These are phyloP conservation scores for Penicillium sclerotigenum DNA, from an alignment of 2,329 filamentous ascomycete genomes.

Conservation along the genomic window DNA sequence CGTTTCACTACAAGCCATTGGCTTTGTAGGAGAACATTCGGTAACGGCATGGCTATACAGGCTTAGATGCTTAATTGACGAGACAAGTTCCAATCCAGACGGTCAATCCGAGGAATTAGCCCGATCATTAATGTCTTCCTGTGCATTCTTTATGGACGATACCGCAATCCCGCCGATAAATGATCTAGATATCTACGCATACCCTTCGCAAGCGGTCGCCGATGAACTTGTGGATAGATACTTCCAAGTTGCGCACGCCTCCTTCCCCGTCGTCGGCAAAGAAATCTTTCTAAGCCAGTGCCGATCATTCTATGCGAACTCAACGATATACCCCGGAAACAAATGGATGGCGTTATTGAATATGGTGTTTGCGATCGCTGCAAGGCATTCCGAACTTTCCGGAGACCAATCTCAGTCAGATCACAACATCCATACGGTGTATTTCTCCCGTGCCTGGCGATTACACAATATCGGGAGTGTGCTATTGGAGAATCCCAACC, in stretches of 20 bases:
- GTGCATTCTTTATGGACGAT: slow-evolving; percentile 40
- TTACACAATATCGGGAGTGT: slow-evolving; percentile 36
- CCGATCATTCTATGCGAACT: slow-evolving; percentile 34
- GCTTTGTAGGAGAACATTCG: slow-evolving; percentile 46
- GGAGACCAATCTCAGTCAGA: slow-evolving; percentile 25
- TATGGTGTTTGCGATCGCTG: slow-evolving; percentile 45
- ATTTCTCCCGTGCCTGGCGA: slow-evolving; percentile 44
- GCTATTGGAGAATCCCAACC: slow-evolving; percentile 41
- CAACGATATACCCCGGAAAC: slow-evolving; percentile 34
- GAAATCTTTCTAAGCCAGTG: slow-evolving; percentile 40
- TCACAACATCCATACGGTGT: slow-evolving; percentile 36
- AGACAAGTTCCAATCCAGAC: slow-evolving; percentile 17
- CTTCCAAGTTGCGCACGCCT: slow-evolving; percentile 40
- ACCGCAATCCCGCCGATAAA: slow-evolving; percentile 32
- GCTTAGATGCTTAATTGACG: slow-evolving; percentile 36
- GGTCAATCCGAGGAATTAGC: slow-evolving; percentile 24
- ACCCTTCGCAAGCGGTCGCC: slow-evolving; percentile 37
- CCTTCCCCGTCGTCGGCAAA: slow-evolving; percentile 44
- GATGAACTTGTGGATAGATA: slow-evolving; percentile 42
- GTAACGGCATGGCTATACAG: slow-evolving; percentile 45
- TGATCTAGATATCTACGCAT: slow-evolving; percentile 35
- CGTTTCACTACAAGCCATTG: slow-evolving; percentile 36
- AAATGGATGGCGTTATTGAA: slow-evolving; percentile 45
- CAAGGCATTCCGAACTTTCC: slow-evolving; percentile 36
- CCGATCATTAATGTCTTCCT: slow-evolving; percentile 25